Evolutionary conservation across 345 rosid species (phyloP).

Genomic region (Arabidopsis arenosa): DNA sequence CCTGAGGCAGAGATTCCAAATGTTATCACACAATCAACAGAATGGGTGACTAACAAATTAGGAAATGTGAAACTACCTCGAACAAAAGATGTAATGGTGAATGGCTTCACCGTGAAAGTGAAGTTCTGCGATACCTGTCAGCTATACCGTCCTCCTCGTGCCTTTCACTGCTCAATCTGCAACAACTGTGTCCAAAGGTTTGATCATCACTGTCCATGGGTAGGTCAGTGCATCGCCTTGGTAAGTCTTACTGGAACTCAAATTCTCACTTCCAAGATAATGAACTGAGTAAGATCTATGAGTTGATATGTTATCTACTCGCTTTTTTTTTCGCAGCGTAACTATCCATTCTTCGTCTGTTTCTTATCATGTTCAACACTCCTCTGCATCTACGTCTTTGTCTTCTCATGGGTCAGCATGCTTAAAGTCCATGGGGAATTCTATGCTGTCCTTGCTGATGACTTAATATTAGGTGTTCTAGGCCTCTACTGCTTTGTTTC

Average conservation of each 20-base stretch:
- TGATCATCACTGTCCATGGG: slow-evolving; percentile 99
- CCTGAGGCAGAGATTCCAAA: slow-evolving; percentile 54
- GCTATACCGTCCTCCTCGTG: slow-evolving; percentile 84
- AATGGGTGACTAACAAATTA: slow-evolving; percentile 59
- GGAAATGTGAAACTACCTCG: slow-evolving; percentile 54
- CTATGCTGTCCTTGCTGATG: slow-evolving; percentile 48
- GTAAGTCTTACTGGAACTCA: slow-evolving; percentile 52
- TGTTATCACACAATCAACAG: slow-evolving; percentile 51
- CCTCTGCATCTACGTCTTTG: slow-evolving; percentile 68
- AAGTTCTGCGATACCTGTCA: slow-evolving; percentile 88
- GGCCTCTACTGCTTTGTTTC: slow-evolving; percentile 62
- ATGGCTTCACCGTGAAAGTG: slow-evolving; percentile 67
- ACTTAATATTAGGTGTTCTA: slow-evolving; percentile 52
- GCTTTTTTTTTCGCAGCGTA: slow-evolving; percentile 62
- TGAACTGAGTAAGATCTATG: neutral
- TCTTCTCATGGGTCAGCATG: slow-evolving; percentile 66
- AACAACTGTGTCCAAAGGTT: slow-evolving; percentile 92
- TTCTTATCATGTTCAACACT: slow-evolving; percentile 69
- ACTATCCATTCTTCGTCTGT: slow-evolving; percentile 73
- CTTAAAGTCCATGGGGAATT: slow-evolving; percentile 52
- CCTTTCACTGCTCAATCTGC: slow-evolving; percentile 92
- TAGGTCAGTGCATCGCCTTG: slow-evolving; percentile 89
- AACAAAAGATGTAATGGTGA: slow-evolving; percentile 59
- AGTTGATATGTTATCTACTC: slow-evolving; percentile 4
- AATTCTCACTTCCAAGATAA: slow-evolving; percentile 5